Percentiles rank a stretch among this genome's conserved stretches.
Conservation (phyloP, 164 flowering plant genomes). For the Vitis cinerea region DNA sequence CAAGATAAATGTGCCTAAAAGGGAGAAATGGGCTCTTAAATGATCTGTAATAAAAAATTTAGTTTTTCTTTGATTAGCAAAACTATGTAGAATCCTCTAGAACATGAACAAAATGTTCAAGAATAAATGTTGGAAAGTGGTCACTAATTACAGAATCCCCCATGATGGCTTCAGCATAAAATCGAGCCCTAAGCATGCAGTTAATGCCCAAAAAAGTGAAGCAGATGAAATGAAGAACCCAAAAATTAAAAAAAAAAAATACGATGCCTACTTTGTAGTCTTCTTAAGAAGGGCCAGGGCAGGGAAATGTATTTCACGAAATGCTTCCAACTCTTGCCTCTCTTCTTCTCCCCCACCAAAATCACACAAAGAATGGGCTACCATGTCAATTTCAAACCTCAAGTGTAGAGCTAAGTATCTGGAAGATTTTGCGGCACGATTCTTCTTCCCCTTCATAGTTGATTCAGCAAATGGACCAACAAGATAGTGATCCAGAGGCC, state of each 20-base stretch:
- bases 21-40: too few relatives aligned
- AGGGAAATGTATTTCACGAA: conserved; percentile 86
- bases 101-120: too few relatives aligned
- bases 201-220: too few relatives aligned
- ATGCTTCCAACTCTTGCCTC: conserved; percentile 79
- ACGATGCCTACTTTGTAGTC: conserved; percentile 49
- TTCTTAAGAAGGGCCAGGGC: conserved; percentile 59
- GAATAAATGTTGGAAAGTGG: too few relatives aligned
- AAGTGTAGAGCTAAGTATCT: conserved; percentile 84
- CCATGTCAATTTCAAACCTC: conserved; percentile 99
- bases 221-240: too few relatives aligned
- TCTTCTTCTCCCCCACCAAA: conserved; percentile 97
- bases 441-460: conserved; percentile 23
- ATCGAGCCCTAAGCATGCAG: too few relatives aligned
- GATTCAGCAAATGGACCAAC: conserved; percentile 63
- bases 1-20: too few relatives aligned
- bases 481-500: conserved; percentile 70
- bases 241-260: background rate
- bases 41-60: too few relatives aligned
- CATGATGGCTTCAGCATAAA: too few relatives aligned
- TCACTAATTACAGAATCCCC: too few relatives aligned
- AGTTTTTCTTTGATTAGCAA: too few relatives aligned
- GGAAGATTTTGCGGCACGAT: conserved; percentile 37
- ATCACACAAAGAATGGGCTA: conserved; percentile 92
- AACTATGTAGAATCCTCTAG: too few relatives aligned